Conservation (phyloP, 768 basidiomycete species). For the Leccinellum luteum region DNA sequence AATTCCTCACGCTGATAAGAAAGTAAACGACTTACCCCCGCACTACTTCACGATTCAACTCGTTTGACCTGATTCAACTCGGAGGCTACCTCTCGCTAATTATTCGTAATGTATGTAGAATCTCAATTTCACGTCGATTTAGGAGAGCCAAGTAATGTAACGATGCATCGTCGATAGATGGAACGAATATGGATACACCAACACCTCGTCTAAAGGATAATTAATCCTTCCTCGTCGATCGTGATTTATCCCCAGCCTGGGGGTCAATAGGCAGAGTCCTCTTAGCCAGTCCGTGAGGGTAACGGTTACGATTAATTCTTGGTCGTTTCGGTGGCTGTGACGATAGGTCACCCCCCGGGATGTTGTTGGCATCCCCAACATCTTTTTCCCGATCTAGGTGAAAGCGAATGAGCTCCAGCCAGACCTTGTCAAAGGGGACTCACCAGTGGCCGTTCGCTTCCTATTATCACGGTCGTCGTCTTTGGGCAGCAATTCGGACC, state of each 20-base stretch:
- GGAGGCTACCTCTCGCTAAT: constrained; percentile 21
- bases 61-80: constrained; percentile 38
- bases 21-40: constrained; percentile 13
- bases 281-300: constrained; percentile 50
- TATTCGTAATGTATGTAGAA: constrained; percentile 24
- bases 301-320: constrained; percentile 55
- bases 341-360: constrained; percentile 36
- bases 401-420: constrained; percentile 4
- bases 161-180: constrained; percentile 9
- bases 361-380: constrained; percentile 35
- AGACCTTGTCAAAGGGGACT: constrained; percentile 12
- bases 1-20: constrained; percentile 88
- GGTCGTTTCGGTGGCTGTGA: constrained; percentile 56
- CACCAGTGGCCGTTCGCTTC: constrained; percentile 72
- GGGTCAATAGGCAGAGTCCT: constrained; percentile 64
- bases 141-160: constrained; percentile 18
- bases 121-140: constrained; percentile 10
- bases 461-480: constrained; percentile 68
- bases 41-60: constrained; percentile 45
- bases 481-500: constrained; percentile 41
- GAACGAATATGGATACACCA: constrained; percentile 10
- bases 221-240: constrained; percentile 54
- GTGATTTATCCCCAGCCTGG: constrained; percentile 54
- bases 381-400: constrained; percentile 64
- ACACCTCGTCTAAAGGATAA: constrained; percentile 1